Evolutionary conservation across 2,329 filamentous ascomycete genomes (phyloP).

Genomic region (Sporothrix brasiliensis): DNA sequence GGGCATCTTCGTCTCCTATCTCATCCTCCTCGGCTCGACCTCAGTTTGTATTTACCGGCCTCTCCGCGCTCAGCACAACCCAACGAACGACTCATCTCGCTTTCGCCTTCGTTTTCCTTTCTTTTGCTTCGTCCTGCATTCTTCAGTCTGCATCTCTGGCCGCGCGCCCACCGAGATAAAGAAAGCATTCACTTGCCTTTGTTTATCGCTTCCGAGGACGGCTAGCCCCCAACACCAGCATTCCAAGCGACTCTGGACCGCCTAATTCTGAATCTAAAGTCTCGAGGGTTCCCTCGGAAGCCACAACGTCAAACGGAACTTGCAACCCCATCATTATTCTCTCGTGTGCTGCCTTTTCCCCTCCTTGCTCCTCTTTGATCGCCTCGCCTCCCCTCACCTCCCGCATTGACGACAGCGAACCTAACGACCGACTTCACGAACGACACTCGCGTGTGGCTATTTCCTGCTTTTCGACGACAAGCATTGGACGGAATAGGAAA

Average conservation of each 20-base stretch:
- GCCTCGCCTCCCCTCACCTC: constrained; percentile 1
- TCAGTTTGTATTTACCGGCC: neutral
- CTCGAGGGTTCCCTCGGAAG: constrained; percentile 14
- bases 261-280: constrained; percentile 2
- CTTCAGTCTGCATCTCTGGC: neutral
- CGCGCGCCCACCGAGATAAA: constrained; percentile 7
- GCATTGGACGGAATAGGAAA: neutral
- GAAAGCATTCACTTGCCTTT: constrained; percentile 36
- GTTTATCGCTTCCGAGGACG: constrained; percentile 29
- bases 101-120: neutral
- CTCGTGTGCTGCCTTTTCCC: constrained; percentile 2
- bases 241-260: neutral
- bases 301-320: constrained; percentile 15
- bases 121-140: constrained; percentile 17
- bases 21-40: constrained; percentile 16
- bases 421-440: neutral
- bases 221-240: constrained; percentile 1
- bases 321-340: neutral
- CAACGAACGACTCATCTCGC: constrained; percentile 4
- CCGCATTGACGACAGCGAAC: neutral
- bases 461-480: neutral
- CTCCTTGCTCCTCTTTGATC: constrained; percentile 14
- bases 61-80: neutral
- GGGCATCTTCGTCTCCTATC: neutral
- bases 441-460: neutral